Conservation (phyloP, 805 yeast genomes). For the Komagataella pastoris region DNA sequence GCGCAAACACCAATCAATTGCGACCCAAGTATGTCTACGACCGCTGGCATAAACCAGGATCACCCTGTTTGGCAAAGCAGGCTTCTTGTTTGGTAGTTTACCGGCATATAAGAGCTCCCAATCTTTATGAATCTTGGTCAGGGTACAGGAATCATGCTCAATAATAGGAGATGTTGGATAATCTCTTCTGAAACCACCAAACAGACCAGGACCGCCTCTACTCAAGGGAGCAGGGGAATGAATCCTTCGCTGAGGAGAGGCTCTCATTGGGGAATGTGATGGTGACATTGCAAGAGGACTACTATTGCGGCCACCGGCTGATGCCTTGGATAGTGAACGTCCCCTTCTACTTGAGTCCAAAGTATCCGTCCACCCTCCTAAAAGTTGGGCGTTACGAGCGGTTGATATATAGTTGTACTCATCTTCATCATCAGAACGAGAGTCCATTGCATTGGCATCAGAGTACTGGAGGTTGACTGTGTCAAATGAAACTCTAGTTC, state of each 20-base stretch:
- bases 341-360: not conserved
- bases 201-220: not conserved
- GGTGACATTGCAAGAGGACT: not conserved
- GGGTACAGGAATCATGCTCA: conserved; percentile 26
- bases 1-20: conserved; percentile 56
- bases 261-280: not conserved
- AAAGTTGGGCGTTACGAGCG: not conserved
- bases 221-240: not conserved
- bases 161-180: conserved; percentile 24
- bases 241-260: not conserved
- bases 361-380: not conserved
- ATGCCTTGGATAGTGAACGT: not conserved
- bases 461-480: conserved; percentile 28
- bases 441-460: conserved; percentile 12
- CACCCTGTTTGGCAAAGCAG: conserved; percentile 36
- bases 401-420: conserved; percentile 1
- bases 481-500: conserved; percentile 35
- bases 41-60: conserved; percentile 58
- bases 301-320: not conserved
- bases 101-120: conserved; percentile 33
- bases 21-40: conserved; percentile 71
- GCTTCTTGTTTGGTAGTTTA: conserved; percentile 17
- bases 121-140: conserved; percentile 30
- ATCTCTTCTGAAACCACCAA: conserved; percentile 4
- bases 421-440: conserved; percentile 10